phyloP scores from a whole-genome alignment of 2,329 filamentous ascomycete species.

The Stagonosporopsis cucurbitacearum region DNA sequence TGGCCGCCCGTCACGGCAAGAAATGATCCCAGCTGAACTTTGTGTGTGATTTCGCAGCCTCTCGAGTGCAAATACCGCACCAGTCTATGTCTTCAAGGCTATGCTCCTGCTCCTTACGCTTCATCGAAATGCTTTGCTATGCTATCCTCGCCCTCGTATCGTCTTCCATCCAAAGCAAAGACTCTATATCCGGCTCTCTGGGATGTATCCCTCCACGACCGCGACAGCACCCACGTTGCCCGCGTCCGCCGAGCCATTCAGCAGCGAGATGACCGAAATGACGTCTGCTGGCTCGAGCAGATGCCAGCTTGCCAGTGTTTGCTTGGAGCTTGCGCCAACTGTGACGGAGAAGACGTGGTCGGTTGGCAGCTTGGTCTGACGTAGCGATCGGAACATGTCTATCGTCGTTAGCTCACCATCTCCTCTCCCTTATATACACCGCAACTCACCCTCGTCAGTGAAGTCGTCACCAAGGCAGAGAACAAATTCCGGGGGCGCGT shows the following conservation, averaged over 20 bases:
- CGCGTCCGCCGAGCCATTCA: constrained; percentile 58
- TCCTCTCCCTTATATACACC: not conserved
- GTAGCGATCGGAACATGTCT: constrained; percentile 85
- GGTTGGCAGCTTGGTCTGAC: constrained; percentile 61
- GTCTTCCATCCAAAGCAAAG: constrained; percentile 8
- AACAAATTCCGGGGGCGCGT: constrained; percentile 77
- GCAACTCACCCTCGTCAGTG: constrained; percentile 83
- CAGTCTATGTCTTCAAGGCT: constrained; percentile 20
- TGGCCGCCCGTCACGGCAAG: not conserved
- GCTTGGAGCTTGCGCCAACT: constrained; percentile 89
- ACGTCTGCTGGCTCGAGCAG: constrained; percentile 88
- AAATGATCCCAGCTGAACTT: not conserved
- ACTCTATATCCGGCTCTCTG: constrained; percentile 40
- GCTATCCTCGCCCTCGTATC: constrained; percentile 2
- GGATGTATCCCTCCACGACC: constrained; percentile 48
- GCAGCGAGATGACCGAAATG: constrained; percentile 66
- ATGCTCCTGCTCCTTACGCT: constrained; percentile 24
- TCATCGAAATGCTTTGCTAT: constrained; percentile 27
- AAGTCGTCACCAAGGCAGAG: constrained; percentile 94
- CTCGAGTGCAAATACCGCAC: constrained; percentile 5
- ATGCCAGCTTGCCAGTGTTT: constrained; percentile 89
- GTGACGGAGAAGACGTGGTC: constrained; percentile 87
- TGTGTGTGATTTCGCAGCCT: constrained; percentile 1
- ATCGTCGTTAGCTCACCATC: constrained; percentile 15
- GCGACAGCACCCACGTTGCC: constrained; percentile 51